Conservation (phyloP, 768 basidiomycete species). For the Macrolepiota dolichaula region DNA sequence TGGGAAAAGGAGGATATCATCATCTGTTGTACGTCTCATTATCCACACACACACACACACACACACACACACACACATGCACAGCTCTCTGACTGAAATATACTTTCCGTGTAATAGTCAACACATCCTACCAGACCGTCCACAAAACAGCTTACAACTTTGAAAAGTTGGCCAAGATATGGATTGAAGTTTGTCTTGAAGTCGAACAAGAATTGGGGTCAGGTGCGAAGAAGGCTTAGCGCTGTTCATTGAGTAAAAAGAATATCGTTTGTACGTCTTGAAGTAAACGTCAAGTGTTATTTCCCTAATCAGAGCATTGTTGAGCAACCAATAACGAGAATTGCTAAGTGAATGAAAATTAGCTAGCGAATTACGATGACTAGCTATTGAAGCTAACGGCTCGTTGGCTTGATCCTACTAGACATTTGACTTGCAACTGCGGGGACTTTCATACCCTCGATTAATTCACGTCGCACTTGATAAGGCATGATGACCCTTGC, state of each 20-base stretch:
- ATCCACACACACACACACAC: too few relatives aligned
- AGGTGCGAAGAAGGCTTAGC: neutral
- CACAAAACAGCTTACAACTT: slow-evolving; percentile 49
- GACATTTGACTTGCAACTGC: too few relatives aligned
- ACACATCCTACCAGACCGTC: slow-evolving; percentile 53
- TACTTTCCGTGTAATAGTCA: slow-evolving; percentile 22
- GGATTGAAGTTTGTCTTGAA: slow-evolving; percentile 32
- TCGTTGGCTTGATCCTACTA: too few relatives aligned
- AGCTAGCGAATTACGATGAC: too few relatives aligned
- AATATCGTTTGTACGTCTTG: neutral
- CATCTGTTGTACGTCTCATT: slow-evolving; percentile 45
- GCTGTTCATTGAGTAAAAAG: neutral
- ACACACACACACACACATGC: too few relatives aligned
- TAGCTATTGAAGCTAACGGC: too few relatives aligned
- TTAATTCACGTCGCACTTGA: too few relatives aligned
- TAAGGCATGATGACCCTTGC: too few relatives aligned
- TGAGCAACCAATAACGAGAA: too few relatives aligned
- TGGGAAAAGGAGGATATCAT: slow-evolving; percentile 70
- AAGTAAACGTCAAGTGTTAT: neutral
- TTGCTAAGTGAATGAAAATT: too few relatives aligned
- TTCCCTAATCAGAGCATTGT: neutral
- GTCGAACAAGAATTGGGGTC: slow-evolving; percentile 22
- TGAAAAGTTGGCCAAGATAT: slow-evolving; percentile 34
- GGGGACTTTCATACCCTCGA: too few relatives aligned
- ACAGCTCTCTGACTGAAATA: too few relatives aligned